Evolutionary conservation across 2,329 filamentous ascomycete species (phyloP), one percentile per base, ranked within the genome.

Genomic region (Metarhizium guizhouense): DNA sequence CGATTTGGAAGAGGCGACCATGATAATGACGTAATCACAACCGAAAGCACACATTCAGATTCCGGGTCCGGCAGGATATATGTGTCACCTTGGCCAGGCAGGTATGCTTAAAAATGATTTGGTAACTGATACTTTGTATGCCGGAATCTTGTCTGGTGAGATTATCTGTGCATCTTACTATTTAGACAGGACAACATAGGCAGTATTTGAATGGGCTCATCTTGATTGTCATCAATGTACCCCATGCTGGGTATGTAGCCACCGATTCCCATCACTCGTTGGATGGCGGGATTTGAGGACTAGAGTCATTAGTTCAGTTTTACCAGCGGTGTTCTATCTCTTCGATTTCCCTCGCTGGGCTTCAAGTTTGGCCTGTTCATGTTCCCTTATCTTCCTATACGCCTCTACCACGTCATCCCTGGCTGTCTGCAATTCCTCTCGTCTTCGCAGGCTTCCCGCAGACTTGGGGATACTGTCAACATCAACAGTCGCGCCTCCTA

Each of bases 391-490:
- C 58, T 67, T 71, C 47, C 71, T 65, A 56, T 73, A 72, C n/a
- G 70, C 67, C 48, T 72, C 69, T 50, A 74, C 57, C 38, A 74
- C 65, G 47, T 72, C 66, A 16, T 69, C 62, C 25, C 71, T 64
- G 16, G 65, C 64, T 49, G 59, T 60, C 54, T 73, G 70, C 18
- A 74, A 59, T 60, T 73, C 70, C 55, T 74, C 71, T n/a, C 71
- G 67, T 34, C 71, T 67, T 54, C 67, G 65, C 53, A 74, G 60
- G 58, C 71, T 74, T 40, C 71, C 71, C 7, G 71, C 69, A 16
- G 71, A 60, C 57, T 72, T 73, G 45, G 71, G 71, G 14, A 73
- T 62, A 43, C 67, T 70, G 4, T 59, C 67, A 11, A 74, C 71
- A 34, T 72, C 64, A 14, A 70, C 71, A 0, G 62, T 59, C 11